phyloP scores from a whole-genome alignment of 345 rosid species.

The Angophora floribunda region DNA sequence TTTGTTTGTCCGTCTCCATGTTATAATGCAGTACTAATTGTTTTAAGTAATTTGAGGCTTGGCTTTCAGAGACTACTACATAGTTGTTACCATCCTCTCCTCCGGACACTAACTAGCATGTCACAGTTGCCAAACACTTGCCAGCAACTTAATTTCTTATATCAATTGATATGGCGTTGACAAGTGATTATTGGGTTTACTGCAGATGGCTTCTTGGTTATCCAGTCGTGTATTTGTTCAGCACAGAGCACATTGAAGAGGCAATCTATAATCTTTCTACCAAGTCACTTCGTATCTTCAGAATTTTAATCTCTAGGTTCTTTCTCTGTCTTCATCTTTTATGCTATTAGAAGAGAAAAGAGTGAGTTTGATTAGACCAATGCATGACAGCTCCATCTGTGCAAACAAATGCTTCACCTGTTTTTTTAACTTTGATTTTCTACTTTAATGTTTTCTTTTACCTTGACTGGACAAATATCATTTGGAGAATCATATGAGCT shows the following conservation, averaged over 20 bases:
- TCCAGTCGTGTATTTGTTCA: constrained; percentile 81
- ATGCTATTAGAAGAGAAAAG: neutral
- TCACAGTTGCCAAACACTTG: neutral
- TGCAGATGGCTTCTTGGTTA: constrained; percentile 92
- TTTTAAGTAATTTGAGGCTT: neutral
- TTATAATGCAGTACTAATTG: neutral
- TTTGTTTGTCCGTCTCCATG: neutral
- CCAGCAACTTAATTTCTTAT: neutral
- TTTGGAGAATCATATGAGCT: neutral
- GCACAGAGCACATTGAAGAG: constrained; percentile 67
- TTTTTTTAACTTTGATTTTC: neutral
- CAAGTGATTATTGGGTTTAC: neutral
- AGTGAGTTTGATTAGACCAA: neutral
- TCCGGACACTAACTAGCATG: neutral
- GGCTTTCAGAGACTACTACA: neutral
- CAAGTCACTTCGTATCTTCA: constrained; percentile 69
- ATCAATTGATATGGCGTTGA: neutral
- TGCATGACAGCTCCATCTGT: neutral
- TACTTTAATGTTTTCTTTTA: neutral
- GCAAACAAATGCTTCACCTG: neutral
- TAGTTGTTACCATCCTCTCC: neutral
- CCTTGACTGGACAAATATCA: neutral
- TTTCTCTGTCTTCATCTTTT: neutral
- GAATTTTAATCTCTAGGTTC: constrained; percentile 55
- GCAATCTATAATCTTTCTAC: constrained; percentile 84